Conservation (phyloP, 768 basidiomycete species). For the Hypholoma sublateritium region DNA sequence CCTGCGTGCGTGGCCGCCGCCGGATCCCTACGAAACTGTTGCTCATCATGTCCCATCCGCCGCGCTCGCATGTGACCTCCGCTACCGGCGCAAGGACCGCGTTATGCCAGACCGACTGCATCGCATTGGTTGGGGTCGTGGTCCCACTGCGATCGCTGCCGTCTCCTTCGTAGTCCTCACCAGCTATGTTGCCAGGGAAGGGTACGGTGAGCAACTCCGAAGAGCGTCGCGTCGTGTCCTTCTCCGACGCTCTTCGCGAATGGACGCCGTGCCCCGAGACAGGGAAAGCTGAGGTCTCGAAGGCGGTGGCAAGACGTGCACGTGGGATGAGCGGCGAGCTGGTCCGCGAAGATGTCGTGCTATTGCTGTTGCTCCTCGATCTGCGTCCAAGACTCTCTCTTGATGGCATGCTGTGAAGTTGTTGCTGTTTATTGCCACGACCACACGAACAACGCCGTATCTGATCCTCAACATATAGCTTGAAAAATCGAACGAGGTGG, state of each 20-base stretch:
- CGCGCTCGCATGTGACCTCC: constrained; percentile 69
- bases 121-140: constrained; percentile 31
- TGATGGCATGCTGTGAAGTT: constrained; percentile 40
- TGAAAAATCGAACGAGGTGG: constrained; percentile 63
- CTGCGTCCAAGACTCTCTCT: constrained; percentile 47
- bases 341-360: constrained; percentile 33
- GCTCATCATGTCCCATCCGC: constrained; percentile 69
- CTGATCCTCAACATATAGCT: constrained; percentile 55
- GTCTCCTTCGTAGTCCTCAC: constrained; percentile 39
- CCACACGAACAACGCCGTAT: constrained; percentile 70
- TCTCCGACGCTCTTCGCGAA: constrained; percentile 72
- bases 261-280: constrained; percentile 80
- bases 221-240: constrained; percentile 51
- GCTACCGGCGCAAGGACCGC: constrained; percentile 53
- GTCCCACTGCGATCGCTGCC: constrained; percentile 30
- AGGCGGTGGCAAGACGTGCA: constrained; percentile 47
- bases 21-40: constrained; percentile 69
- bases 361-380: constrained; percentile 63
- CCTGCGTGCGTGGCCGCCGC: constrained; percentile 52
- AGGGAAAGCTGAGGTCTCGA: constrained; percentile 63
- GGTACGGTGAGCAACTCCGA: constrained; percentile 48
- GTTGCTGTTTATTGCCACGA: constrained; percentile 32
- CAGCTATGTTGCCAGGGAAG: constrained; percentile 27
- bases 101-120: constrained; percentile 54
- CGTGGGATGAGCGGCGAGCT: constrained; percentile 50